Evolutionary conservation across 23 red algal species (phyloP).

Genomic region (Gracilaria gracilis): DNA sequence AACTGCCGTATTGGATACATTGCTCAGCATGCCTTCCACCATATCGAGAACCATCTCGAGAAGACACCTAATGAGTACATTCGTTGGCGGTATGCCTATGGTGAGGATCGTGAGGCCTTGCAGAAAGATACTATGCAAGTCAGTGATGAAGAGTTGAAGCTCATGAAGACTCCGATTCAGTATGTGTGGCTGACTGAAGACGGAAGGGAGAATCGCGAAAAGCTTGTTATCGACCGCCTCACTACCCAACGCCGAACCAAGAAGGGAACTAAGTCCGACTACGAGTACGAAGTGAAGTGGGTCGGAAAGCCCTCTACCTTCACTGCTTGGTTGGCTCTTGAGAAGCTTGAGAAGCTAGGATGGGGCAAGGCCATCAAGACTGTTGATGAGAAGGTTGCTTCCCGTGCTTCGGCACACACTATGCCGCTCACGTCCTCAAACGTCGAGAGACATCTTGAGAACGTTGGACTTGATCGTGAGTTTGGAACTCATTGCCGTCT

Average conservation of each 20-base stretch:
- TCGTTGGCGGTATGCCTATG: conserved; percentile 88
- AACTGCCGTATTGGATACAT: conserved; percentile 93
- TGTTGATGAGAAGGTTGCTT: conserved; percentile 90
- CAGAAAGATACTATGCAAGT: conserved; percentile 86
- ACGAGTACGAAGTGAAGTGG: conserved; percentile 88
- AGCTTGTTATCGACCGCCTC: conserved; percentile 70
- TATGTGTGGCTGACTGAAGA: conserved; percentile 79
- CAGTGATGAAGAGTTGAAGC: conserved; percentile 77
- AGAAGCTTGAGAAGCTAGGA: conserved; percentile 72
- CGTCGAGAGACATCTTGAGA: conserved; percentile 91
- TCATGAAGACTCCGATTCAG: conserved; percentile 77
- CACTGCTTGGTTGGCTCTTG: conserved; percentile 75
- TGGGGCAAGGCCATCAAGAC: conserved; percentile 85
- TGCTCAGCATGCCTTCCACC: conserved; percentile 97
- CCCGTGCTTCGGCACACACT: conserved; percentile 61
- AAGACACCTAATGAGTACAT: conserved; percentile 92
- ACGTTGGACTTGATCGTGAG: conserved; percentile 87
- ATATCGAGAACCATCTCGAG: conserved; percentile 90
- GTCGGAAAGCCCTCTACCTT: conserved; percentile 77
- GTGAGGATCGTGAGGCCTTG: conserved; percentile 84
- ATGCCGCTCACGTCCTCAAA: conserved; percentile 82
- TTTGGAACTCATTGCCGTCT: conserved; percentile 92
- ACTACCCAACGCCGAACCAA: conserved; percentile 61
- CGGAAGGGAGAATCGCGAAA: conserved; percentile 70
- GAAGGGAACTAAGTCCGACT: conserved; percentile 85